Evolutionary conservation across 1,284 basidiomycete species (phyloP).

Genomic region (Marasmius fiardii): DNA sequence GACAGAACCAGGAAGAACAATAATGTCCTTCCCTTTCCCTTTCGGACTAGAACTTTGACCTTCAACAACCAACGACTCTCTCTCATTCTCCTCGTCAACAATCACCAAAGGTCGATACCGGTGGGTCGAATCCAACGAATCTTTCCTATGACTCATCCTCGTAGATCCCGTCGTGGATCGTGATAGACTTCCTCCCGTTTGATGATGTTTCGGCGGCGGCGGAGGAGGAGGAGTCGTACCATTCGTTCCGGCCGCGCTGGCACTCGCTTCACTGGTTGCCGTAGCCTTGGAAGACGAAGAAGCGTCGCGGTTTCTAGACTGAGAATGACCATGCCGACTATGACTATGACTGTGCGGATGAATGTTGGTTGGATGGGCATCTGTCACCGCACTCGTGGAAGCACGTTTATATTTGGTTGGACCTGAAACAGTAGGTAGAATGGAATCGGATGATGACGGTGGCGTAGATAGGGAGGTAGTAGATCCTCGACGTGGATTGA

Average conservation of each 20-base stretch:
- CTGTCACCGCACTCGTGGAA: slow-evolving; percentile 11
- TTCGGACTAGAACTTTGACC: slow-evolving; percentile 5
- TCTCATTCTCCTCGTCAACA: slow-evolving; percentile 16
- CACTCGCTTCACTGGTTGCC: background rate
- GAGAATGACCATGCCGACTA: slow-evolving; percentile 2
- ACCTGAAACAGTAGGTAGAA: slow-evolving; percentile 10
- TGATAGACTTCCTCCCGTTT: slow-evolving; percentile 52
- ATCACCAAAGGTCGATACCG: slow-evolving; percentile 18
- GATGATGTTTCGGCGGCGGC: slow-evolving; percentile 54
- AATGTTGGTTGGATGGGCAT: no score
- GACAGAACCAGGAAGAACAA: no score
- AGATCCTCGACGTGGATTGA: slow-evolving; percentile 21
- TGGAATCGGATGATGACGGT: slow-evolving; percentile 11
- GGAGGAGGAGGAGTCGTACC: slow-evolving; percentile 35
- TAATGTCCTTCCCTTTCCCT: slow-evolving; percentile 4
- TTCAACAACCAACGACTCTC: background rate
- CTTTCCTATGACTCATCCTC: slow-evolving; percentile 16
- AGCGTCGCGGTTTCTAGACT: slow-evolving; percentile 6
- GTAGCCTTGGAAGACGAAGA: background rate
- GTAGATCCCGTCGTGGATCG: slow-evolving; percentile 44
- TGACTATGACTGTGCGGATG: background rate
- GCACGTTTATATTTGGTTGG: slow-evolving; percentile 14
- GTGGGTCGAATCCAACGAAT: slow-evolving; percentile 18
- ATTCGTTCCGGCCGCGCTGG: background rate
- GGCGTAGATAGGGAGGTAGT: slow-evolving; percentile 8